Conservation (phyloP, 192 early-diverging fungal genomes). For the Mortierella antarctica region DNA sequence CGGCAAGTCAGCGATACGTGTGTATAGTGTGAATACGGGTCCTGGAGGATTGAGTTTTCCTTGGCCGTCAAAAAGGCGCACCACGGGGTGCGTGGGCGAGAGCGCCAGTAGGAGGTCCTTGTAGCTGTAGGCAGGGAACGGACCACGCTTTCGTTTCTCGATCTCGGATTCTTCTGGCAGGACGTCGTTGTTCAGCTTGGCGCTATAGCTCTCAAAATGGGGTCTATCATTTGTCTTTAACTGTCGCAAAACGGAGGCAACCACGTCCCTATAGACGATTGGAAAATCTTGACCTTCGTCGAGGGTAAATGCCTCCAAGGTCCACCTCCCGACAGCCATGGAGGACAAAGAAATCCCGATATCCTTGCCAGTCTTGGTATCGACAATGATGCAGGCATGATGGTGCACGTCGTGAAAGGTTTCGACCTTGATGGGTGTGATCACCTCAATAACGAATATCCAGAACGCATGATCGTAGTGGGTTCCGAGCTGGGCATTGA, state of each 20-base stretch:
- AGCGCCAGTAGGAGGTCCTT: slow-evolving; percentile 2
- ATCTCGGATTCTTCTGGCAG: slow-evolving; percentile 14
- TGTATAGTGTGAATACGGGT: slow-evolving; percentile 3
- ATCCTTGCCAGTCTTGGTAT: slow-evolving; percentile 13
- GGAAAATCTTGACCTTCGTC: neutral
- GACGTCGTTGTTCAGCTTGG: slow-evolving; percentile 10
- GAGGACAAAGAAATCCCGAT: slow-evolving; percentile 6
- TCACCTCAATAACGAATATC: slow-evolving; percentile 4
- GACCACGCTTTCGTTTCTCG: neutral
- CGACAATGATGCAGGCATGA: slow-evolving; percentile 19
- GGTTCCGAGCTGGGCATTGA: slow-evolving; percentile 10
- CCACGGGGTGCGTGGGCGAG: slow-evolving; percentile 3
- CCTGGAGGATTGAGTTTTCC: neutral
- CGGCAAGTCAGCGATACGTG: slow-evolving; percentile 11
- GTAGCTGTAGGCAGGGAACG: neutral
- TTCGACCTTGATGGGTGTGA: neutral
- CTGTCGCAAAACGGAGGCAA: neutral
- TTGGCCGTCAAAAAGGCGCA: neutral
- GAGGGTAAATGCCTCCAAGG: slow-evolving; percentile 9
- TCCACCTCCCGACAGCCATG: neutral
- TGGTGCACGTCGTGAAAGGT: slow-evolving; percentile 5
- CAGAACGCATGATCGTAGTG: slow-evolving; percentile 13
- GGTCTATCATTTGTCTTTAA: slow-evolving; percentile 11
- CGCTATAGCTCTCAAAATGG: slow-evolving; percentile 13
- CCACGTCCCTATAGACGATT: neutral